These are phyloP conservation scores for Lactifluus subvellereus DNA, from an alignment of 768 basidiomycete species.

Conservation along the genomic window DNA sequence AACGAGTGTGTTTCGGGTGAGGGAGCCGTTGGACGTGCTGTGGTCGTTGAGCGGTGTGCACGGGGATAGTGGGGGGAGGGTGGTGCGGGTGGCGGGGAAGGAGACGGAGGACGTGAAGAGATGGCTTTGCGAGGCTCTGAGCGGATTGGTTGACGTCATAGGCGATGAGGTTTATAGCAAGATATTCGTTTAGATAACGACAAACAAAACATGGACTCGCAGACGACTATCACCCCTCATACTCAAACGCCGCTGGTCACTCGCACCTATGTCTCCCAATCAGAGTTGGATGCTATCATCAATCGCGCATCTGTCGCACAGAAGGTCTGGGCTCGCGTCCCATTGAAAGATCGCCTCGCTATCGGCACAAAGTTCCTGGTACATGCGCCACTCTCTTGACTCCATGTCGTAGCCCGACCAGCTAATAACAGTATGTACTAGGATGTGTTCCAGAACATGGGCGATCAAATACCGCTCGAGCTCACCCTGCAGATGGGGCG, in stretches of 20 bases:
- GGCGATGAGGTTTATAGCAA: constrained; percentile 61
- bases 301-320: constrained; percentile 58
- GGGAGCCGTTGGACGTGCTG: constrained; percentile 52
- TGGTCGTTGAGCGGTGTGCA: constrained; percentile 75
- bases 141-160: constrained; percentile 45
- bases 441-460: constrained; percentile 47
- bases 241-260: constrained; percentile 64
- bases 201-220: constrained; percentile 29
- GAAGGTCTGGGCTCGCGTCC: constrained; percentile 58
- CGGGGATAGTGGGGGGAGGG: constrained; percentile 39
- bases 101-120: constrained; percentile 69
- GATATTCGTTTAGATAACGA: constrained; percentile 44
- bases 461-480: constrained; percentile 64
- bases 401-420: not conserved
- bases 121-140: constrained; percentile 60
- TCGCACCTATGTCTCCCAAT: constrained; percentile 54
- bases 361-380: constrained; percentile 70
- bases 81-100: constrained; percentile 69
- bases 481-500: constrained; percentile 89
- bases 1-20: constrained; percentile 56
- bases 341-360: constrained; percentile 57
- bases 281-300: constrained; percentile 59
- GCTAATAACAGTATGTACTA: constrained; percentile 22
- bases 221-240: constrained; percentile 84
- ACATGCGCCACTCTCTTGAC: constrained; percentile 32